Evolutionary conservation across 2,329 filamentous ascomycete species (phyloP).

Genomic region (Didymellaceae sp.): DNA sequence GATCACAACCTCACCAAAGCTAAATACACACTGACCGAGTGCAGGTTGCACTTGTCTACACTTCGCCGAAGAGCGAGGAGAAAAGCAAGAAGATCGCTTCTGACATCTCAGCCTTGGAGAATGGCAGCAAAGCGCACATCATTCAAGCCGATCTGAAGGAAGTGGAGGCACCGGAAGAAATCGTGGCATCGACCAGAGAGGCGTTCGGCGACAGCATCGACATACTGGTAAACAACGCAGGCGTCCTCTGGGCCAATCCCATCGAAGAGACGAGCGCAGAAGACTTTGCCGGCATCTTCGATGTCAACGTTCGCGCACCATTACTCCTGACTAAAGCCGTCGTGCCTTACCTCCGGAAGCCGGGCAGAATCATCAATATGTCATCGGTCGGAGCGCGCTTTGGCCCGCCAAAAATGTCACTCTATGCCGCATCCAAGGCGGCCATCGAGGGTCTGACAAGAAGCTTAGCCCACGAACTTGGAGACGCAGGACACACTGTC

Average conservation of each 20-base stretch:
- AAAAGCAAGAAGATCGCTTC: slow-evolving; percentile 43
- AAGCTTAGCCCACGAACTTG: slow-evolving; percentile 65
- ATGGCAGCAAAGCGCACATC: slow-evolving; percentile 45
- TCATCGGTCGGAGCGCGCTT: slow-evolving; percentile 60
- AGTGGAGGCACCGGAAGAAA: slow-evolving; percentile 43
- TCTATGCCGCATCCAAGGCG: slow-evolving; percentile 65
- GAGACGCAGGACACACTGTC: slow-evolving; percentile 63
- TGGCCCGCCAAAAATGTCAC: slow-evolving; percentile 54
- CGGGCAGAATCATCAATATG: slow-evolving; percentile 65
- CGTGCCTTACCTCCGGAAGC: slow-evolving; percentile 57
- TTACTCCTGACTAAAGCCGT: slow-evolving; percentile 62
- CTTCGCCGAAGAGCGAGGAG: slow-evolving; percentile 47
- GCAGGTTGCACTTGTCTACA: slow-evolving; percentile 54
- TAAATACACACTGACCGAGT: slow-evolving; percentile 6
- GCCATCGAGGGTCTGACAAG: slow-evolving; percentile 67
- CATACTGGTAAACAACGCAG: slow-evolving; percentile 55
- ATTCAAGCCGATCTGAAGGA: slow-evolving; percentile 52
- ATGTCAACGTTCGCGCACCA: slow-evolving; percentile 63
- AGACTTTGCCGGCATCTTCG: slow-evolving; percentile 62
- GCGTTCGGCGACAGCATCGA: slow-evolving; percentile 52
- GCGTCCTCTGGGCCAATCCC: slow-evolving; percentile 34
- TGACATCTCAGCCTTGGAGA: slow-evolving; percentile 44
- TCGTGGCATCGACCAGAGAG: slow-evolving; percentile 45
- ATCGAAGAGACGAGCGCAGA: slow-evolving; percentile 49
- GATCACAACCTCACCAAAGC: not conserved